Conservation (phyloP, 176 grass and related monocot species). For the Aegilops umbellulata region DNA sequence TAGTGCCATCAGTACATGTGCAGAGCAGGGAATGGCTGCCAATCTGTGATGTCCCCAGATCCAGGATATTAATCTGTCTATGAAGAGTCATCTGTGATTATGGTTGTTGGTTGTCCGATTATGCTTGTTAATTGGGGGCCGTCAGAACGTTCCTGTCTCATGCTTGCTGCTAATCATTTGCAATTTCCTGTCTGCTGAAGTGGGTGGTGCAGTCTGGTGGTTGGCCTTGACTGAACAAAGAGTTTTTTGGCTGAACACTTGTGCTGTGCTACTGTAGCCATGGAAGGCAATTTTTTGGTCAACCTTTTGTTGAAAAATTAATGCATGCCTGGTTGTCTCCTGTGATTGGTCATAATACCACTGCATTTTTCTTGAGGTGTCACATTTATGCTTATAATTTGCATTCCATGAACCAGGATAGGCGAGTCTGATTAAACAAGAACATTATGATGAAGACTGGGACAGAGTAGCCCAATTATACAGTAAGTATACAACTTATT, state of each 20-base stretch:
- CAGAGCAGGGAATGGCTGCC: conserved; percentile 16
- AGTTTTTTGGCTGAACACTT: neutral
- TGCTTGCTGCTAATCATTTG: neutral
- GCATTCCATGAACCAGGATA: too few relatives aligned
- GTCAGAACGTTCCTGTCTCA: too few relatives aligned
- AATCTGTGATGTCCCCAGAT: conserved; percentile 31
- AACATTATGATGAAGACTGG: neutral
- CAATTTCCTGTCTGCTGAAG: neutral
- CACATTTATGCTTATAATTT: neutral
- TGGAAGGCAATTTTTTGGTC: neutral
- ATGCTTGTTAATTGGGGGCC: too few relatives aligned
- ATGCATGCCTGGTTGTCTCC: neutral
- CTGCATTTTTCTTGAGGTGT: neutral
- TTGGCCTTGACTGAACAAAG: conserved; percentile 10
- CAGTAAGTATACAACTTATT: too few relatives aligned
- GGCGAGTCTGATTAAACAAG: too few relatives aligned
- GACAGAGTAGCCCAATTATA: too few relatives aligned
- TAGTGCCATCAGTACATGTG: too few relatives aligned
- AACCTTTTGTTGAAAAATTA: neutral
- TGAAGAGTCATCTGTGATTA: neutral
- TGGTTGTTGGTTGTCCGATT: neutral
- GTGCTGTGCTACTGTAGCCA: neutral
- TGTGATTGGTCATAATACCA: neutral
- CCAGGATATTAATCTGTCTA: neutral
- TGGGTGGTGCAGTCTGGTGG: conserved; percentile 1